phyloP scores from a whole-genome alignment of 306 rosid species.

The Fragaria iinumae region DNA sequence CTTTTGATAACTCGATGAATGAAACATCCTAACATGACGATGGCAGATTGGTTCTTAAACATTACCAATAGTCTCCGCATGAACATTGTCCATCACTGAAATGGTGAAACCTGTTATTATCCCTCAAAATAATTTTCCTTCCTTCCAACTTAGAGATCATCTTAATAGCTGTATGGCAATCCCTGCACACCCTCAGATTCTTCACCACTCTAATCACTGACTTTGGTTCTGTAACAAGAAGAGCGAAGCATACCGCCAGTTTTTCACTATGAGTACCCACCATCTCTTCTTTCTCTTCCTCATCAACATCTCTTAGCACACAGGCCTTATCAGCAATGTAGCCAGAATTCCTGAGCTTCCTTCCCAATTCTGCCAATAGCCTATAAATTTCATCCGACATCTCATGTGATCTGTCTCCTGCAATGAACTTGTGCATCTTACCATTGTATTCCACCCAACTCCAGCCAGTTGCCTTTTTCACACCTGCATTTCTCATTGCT shows the following conservation, averaged over 20 bases:
- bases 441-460: slow-evolving; percentile 60
- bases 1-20: not conserved
- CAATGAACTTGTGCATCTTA: slow-evolving; percentile 42
- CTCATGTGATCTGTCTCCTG: slow-evolving; percentile 44
- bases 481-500: slow-evolving; percentile 45
- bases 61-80: slow-evolving; percentile 42
- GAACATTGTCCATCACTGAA: slow-evolving; percentile 39
- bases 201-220: slow-evolving; percentile 39
- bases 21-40: not conserved
- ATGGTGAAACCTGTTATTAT: slow-evolving; percentile 39
- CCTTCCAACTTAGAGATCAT: slow-evolving; percentile 36
- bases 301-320: slow-evolving; percentile 51
- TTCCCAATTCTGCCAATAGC: slow-evolving; percentile 30
- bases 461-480: slow-evolving; percentile 52
- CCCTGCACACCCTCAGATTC: slow-evolving; percentile 42
- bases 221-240: slow-evolving; percentile 35
- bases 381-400: slow-evolving; percentile 38
- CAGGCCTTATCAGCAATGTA: slow-evolving; percentile 39
- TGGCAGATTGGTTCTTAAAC: not conserved
- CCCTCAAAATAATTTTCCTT: slow-evolving; percentile 36
- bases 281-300: slow-evolving; percentile 54
- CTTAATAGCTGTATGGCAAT: slow-evolving; percentile 41
- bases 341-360: slow-evolving; percentile 39
- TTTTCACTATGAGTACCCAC: slow-evolving; percentile 55
- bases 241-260: slow-evolving; percentile 49